Evolutionary conservation across 2,329 filamentous ascomycete species (phyloP), one percentile per base, ranked within the genome.

Genomic region (Atkinsonella texensis): DNA sequence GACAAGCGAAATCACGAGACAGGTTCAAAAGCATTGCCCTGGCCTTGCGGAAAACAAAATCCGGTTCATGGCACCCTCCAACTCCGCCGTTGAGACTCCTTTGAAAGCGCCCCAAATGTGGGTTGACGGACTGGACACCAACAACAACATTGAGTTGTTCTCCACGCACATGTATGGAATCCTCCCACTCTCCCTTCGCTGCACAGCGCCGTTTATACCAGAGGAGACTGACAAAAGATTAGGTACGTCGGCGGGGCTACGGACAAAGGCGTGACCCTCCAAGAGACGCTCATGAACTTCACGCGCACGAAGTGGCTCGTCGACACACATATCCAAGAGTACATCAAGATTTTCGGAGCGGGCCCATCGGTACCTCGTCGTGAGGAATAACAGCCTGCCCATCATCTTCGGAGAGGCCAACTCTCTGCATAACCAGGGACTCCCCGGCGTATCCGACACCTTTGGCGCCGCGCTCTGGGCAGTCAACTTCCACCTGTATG

Each of bases 391-490:
- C 4, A 45, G 41, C 42, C 68, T 75, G 3, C 76, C 77, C 0
- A 77, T 77, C 55, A 76, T 82, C 54, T 68, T 83, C 1, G 78
- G 78, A 54, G 79, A 84, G 66, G 72, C 74, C 48, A 84, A 84
- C 64, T 80, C 76, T 8, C 71, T 84, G 10, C 83, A 77, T 64
- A 77, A 79, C 61, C 69, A 84, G 65, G 81, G 80, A 51, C 71
- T 72, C 6, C 76, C 80, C 0, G 80, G 80, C 0, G 68, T 84
- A 17, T 82, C 78, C 40, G 81, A 84, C 65, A 71, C 77, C 0
- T 85, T 84, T 61, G 81, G 81, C 38, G 81, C 80, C 10, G 79
- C 80, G 10, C 75, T 84, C 17, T 84, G 80, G 81, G 77, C 71
- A 23, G 59, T 83, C 12, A 80, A 84, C 63, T 84, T 82, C 67